Conservation (phyloP, 176 grass and related monocot genomes). For the Oryza rufipogon region DNA sequence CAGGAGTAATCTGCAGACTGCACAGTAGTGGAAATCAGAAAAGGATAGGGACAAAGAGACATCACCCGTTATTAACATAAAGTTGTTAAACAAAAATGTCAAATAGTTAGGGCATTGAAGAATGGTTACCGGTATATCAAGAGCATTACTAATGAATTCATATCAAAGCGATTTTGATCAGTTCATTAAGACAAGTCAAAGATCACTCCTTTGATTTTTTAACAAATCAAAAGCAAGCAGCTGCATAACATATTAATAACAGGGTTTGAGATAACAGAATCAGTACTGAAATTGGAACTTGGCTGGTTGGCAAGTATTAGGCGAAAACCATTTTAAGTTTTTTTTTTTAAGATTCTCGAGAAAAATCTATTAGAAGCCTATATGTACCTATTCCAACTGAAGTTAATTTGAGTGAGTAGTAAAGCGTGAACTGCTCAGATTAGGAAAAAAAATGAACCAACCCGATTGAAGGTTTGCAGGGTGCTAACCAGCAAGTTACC, state of each 20-base stretch:
- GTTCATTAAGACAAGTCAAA: conserved; percentile 16
- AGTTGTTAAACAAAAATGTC: neutral
- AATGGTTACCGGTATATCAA: neutral
- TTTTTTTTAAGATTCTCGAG: neutral
- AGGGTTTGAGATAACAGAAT: neutral
- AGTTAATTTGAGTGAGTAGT: neutral
- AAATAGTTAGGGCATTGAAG: neutral
- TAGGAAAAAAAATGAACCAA: too few species aligned
- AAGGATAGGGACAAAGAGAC: conserved; percentile 19
- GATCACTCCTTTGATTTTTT: conserved; percentile 1
- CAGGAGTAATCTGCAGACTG: conserved; percentile 97
- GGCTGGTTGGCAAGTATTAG: neutral
- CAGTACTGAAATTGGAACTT: neutral
- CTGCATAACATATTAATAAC: neutral
- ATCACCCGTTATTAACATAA: conserved; percentile 23
- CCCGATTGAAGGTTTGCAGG: too few species aligned
- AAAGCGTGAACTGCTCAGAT: neutral
- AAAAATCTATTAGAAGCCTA: neutral
- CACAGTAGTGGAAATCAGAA: conserved; percentile 38
- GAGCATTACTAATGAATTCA: conserved; percentile 24
- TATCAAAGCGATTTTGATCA: neutral
- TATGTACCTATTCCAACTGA: neutral
- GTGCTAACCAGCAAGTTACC: too few species aligned
- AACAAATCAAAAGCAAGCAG: conserved; percentile 21
- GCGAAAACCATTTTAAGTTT: neutral